A percentile compares a stretch with the other conserved stretches of the same genome.
phyloP scores from a whole-genome alignment of 768 basidiomycete genomes.

The Sarcomyxa edulis region DNA sequence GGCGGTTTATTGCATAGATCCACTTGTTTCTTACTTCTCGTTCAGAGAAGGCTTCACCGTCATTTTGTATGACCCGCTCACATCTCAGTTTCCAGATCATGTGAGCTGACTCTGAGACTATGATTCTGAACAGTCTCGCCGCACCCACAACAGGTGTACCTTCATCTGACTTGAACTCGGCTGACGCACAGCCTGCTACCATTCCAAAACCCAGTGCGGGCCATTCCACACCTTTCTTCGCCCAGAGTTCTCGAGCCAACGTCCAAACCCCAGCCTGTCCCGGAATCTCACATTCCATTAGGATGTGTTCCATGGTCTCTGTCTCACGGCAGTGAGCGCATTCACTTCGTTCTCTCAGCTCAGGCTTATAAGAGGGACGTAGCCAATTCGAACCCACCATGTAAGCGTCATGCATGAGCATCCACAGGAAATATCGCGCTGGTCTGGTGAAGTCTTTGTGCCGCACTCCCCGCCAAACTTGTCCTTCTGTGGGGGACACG shows the following conservation, averaged over 20 bases:
- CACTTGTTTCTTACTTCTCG: slow-evolving; percentile 10
- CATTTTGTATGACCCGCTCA: slow-evolving; percentile 11
- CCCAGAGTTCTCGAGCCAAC: slow-evolving; percentile 14
- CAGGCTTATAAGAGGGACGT: slow-evolving; percentile 5
- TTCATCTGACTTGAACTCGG: too few species aligned
- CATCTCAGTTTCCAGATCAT: slow-evolving; percentile 16
- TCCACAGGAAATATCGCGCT: slow-evolving; percentile 14
- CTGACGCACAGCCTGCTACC: slow-evolving; percentile 16
- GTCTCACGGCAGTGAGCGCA: slow-evolving; percentile 11
- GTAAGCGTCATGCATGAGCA: slow-evolving; percentile 16
- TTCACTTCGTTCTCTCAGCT: slow-evolving; percentile 5
- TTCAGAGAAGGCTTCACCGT: background rate
- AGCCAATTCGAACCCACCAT: slow-evolving; percentile 20
- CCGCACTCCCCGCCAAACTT: slow-evolving; percentile 9
- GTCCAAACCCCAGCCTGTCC: slow-evolving; percentile 19
- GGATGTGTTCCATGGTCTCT: slow-evolving; percentile 25
- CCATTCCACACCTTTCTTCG: slow-evolving; percentile 3
- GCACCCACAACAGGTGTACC: background rate
- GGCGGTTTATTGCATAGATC: slow-evolving; percentile 6
- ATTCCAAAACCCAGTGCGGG: slow-evolving; percentile 8
- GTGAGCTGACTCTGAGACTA: slow-evolving; percentile 14
- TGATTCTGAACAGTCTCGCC: slow-evolving; percentile 9
- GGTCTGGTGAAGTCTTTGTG: slow-evolving; percentile 9
- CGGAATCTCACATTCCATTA: slow-evolving; percentile 16
- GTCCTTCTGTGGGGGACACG: background rate